phyloP scores from a whole-genome alignment of 306 rosid species.

The Glycine soja region DNA sequence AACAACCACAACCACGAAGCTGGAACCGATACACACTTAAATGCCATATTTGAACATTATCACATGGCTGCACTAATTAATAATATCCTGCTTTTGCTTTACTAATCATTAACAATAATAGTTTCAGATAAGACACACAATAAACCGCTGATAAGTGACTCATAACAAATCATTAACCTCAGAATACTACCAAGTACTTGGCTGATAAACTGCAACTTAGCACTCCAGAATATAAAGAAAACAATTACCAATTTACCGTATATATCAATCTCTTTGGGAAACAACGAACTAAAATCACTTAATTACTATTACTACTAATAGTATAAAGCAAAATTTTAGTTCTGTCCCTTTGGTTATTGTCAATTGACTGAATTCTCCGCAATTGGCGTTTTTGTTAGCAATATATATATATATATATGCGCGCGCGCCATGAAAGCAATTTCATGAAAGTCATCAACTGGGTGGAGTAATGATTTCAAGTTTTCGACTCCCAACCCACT shows the following conservation, averaged over 20 bases:
- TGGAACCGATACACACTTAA: conserved; percentile 7
- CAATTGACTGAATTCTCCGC: neutral
- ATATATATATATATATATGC: neutral
- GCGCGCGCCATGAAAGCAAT: neutral
- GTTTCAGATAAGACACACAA: conserved; percentile 1
- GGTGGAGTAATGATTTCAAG: no score
- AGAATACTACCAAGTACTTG: conserved; percentile 1
- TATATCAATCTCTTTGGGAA: conserved; percentile 1
- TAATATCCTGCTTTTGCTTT: conserved; percentile 2
- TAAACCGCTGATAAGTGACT: neutral
- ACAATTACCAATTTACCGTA: neutral
- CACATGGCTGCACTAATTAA: conserved; percentile 37
- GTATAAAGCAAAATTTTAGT: neutral
- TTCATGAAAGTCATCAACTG: neutral
- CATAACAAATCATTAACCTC: neutral
- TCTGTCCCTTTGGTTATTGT: neutral
- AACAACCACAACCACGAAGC: conserved; percentile 41
- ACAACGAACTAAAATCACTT: neutral
- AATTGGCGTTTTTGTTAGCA: neutral
- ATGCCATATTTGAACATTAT: conserved; percentile 6
- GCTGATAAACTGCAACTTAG: neutral
- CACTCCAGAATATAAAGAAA: neutral
- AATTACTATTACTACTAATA: neutral
- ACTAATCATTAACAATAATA: conserved; percentile 2
- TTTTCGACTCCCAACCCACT: no score